A percentile compares a stretch with the other conserved stretches of the same genome.
Evolutionary conservation across 805 yeast genomes (phyloP).

Genomic region (Tetrapisispora arboricola): DNA sequence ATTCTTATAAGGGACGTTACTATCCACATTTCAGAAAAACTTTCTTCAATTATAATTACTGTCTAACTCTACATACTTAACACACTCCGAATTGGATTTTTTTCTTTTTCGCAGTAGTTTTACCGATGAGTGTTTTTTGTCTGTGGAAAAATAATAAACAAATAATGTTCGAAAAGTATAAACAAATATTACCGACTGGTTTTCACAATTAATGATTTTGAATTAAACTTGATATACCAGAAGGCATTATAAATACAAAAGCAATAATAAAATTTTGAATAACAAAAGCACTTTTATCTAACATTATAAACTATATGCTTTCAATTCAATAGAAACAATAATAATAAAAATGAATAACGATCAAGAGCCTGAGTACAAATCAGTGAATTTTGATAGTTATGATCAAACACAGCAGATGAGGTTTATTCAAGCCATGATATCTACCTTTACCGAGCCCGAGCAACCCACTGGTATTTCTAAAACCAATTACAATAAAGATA

Average conservation of each 20-base stretch:
- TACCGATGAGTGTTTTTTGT: conserved; percentile 1
- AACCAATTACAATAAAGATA: conserved; percentile 61
- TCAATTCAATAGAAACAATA: neutral
- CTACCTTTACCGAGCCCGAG: conserved; percentile 58
- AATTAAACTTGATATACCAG: too few relatives aligned
- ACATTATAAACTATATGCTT: neutral
- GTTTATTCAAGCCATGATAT: conserved; percentile 61
- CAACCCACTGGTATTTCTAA: conserved; percentile 68
- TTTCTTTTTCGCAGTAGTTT: too few relatives aligned
- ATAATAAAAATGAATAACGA: neutral
- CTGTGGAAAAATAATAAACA: neutral
- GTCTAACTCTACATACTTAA: too few relatives aligned
- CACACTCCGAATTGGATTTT: too few relatives aligned
- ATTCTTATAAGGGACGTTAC: too few relatives aligned
- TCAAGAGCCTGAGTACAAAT: neutral
- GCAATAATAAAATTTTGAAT: too few relatives aligned
- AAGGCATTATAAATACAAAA: too few relatives aligned
- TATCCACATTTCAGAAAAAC: too few relatives aligned
- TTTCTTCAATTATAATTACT: too few relatives aligned
- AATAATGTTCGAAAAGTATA: neutral
- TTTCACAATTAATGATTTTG: too few relatives aligned
- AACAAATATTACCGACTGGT: neutral
- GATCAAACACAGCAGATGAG: conserved; percentile 31
- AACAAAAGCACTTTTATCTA: too few relatives aligned
- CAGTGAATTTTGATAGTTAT: conserved; percentile 5